Percentiles rank a stretch among this genome's conserved stretches.
Conservation (phyloP, 345 rosid species). For the Gossypium herbaceum region DNA sequence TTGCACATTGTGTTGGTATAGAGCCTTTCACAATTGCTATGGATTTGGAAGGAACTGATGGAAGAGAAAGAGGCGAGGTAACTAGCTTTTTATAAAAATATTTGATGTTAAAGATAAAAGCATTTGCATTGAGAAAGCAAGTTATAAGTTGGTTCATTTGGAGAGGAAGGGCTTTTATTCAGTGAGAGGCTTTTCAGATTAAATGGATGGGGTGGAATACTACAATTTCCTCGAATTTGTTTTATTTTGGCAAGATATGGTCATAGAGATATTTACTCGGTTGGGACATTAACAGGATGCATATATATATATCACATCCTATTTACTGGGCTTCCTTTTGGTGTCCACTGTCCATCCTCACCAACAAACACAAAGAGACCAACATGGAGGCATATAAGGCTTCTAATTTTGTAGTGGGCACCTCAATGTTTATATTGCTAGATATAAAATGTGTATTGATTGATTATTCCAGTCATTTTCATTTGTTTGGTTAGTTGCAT, state of each 20-base stretch:
- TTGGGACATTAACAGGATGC: background rate
- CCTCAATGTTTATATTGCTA: background rate
- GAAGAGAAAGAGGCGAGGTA: constrained; percentile 88
- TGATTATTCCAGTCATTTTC: background rate
- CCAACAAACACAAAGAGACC: background rate
- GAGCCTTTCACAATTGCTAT: constrained; percentile 73
- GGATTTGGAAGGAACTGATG: constrained; percentile 86
- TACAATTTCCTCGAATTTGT: background rate
- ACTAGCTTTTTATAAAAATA: background rate
- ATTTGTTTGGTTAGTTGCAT: background rate
- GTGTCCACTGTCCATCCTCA: background rate
- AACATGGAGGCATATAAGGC: background rate
- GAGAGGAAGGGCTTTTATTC: background rate
- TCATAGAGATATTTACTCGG: background rate
- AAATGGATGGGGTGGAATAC: background rate
- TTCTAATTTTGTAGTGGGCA: background rate
- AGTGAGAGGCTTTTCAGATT: background rate
- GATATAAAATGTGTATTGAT: background rate
- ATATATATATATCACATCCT: background rate
- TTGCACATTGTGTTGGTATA: constrained; percentile 60
- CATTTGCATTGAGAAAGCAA: background rate
- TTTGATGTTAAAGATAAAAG: background rate
- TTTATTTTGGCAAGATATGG: background rate
- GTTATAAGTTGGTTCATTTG: background rate
- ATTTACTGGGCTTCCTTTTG: background rate